A percentile compares a stretch with the other conserved stretches of the same genome.
Evolutionary conservation across 257 asterid genomes (phyloP).

Genomic region (Petunia axillaris): DNA sequence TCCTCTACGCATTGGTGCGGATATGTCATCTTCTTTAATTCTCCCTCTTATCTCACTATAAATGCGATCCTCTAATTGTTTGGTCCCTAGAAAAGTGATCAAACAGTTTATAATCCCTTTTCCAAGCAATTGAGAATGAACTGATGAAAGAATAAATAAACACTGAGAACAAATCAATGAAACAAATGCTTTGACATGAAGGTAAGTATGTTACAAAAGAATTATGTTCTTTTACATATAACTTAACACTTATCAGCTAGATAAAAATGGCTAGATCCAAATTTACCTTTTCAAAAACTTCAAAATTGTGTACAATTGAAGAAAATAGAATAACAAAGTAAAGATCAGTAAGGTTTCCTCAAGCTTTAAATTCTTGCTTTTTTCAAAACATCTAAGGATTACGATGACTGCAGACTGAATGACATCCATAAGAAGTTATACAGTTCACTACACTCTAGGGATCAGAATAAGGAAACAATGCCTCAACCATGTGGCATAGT

Average conservation of each 20-base stretch:
- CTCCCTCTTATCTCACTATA: conserved; percentile 82
- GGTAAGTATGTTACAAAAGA: not conserved
- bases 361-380: conserved; percentile 11
- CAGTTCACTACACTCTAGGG: conserved; percentile 9
- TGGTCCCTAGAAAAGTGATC: conserved; percentile 56
- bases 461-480: not conserved
- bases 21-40: conserved; percentile 86
- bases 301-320: not conserved
- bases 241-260: not conserved
- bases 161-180: not conserved
- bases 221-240: not conserved
- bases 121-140: conserved; percentile 16
- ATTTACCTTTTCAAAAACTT: not conserved
- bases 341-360: not conserved
- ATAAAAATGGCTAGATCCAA: conserved; percentile 17
- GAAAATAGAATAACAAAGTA: conserved; percentile 9
- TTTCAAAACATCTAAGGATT: conserved; percentile 1
- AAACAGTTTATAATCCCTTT: conserved; percentile 27
- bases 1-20: conserved; percentile 74
- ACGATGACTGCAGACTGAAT: not conserved
- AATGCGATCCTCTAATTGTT: conserved; percentile 70
- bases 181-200: not conserved
- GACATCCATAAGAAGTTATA: conserved; percentile 14
- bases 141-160: conserved; percentile 14
- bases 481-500: conserved; percentile 2